Percentiles rank a stretch among this genome's conserved stretches.
phyloP scores from a whole-genome alignment of 352 stramenopile genomes.

The Pythium phragmiticola region DNA sequence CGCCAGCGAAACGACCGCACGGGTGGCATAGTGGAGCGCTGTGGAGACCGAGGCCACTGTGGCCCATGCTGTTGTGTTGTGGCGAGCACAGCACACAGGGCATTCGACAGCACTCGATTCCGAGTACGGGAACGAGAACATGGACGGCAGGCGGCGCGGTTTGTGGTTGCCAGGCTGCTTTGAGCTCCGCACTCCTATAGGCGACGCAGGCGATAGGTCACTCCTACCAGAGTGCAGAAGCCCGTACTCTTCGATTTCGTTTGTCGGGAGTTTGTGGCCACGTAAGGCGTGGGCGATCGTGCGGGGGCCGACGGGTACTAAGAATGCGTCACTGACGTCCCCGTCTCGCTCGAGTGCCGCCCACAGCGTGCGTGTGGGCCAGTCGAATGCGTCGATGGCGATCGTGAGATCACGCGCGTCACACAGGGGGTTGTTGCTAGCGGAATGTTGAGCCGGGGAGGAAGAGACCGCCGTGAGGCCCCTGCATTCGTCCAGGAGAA shows the following conservation, averaged over 20 bases:
- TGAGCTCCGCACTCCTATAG: background rate
- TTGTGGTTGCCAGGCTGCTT: background rate
- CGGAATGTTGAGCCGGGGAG: background rate
- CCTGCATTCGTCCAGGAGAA: constrained; percentile 39
- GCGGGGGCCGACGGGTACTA: constrained; percentile 41
- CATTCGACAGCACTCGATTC: background rate
- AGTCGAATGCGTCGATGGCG: constrained; percentile 59
- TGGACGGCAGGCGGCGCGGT: constrained; percentile 21
- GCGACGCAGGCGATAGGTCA: background rate
- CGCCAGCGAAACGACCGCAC: constrained; percentile 34
- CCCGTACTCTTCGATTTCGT: constrained; percentile 48
- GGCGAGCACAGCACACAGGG: constrained; percentile 1
- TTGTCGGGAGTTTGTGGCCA: constrained; percentile 33
- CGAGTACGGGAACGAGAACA: constrained; percentile 19
- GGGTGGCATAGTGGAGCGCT: constrained; percentile 35
- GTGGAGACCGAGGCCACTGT: constrained; percentile 19
- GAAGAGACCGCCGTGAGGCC: background rate
- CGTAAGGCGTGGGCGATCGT: constrained; percentile 40
- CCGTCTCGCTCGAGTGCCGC: constrained; percentile 17
- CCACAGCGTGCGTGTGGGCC: constrained; percentile 28
- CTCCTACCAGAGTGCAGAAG: constrained; percentile 1
- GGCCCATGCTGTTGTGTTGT: constrained; percentile 10
- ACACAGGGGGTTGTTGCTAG: background rate
- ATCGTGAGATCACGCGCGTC: constrained; percentile 45
- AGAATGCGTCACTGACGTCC: constrained; percentile 31